phyloP scores from a whole-genome alignment of 2,329 filamentous ascomycete species.

The Penicillium paneum region DNA sequence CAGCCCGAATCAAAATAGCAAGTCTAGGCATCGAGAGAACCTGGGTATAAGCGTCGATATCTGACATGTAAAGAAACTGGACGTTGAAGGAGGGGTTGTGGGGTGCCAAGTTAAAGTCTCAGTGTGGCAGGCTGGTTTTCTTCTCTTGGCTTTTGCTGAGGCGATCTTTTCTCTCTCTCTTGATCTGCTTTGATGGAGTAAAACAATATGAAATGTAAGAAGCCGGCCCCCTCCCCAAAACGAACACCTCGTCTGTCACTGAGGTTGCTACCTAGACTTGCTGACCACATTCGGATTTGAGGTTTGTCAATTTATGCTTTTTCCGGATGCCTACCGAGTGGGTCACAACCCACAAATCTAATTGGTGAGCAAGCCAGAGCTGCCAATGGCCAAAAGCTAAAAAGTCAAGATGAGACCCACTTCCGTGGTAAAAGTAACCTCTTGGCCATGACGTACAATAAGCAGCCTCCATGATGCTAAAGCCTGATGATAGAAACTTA shows the following conservation, averaged over 20 bases:
- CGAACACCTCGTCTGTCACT: no score
- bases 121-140: neutral
- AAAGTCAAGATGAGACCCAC: neutral
- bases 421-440: neutral
- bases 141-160: neutral
- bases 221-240: no score
- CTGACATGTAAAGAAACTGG: neutral
- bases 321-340: neutral
- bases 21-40: neutral
- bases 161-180: neutral
- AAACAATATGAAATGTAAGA: no score
- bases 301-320: neutral
- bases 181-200: neutral
- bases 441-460: slow-evolving; percentile 4
- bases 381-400: neutral
- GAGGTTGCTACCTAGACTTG: no score
- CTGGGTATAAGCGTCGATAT: neutral
- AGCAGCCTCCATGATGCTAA: slow-evolving; percentile 1
- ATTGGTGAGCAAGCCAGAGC: neutral
- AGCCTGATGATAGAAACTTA: neutral
- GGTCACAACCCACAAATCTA: neutral
- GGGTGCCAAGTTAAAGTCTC: neutral
- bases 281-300: neutral
- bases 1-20: neutral
- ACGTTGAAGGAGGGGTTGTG: neutral